Conservation (phyloP, 768 basidiomycete genomes). For the Antrodiella citrinella region DNA sequence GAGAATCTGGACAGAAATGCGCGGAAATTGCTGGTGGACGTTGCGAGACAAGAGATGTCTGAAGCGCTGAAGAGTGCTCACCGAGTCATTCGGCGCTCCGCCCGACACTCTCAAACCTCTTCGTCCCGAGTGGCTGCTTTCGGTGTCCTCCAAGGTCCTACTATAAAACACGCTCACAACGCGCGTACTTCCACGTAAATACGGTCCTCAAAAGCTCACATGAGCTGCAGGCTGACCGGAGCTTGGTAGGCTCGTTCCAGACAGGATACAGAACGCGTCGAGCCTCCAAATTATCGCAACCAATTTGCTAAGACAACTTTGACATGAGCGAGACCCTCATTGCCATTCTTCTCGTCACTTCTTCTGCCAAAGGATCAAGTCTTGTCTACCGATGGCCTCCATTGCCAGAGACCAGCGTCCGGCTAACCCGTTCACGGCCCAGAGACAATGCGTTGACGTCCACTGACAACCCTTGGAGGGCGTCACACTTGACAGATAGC, state of each 20-base stretch:
- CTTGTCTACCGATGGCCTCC: conserved; percentile 86
- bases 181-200: background rate
- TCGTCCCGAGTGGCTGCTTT: background rate
- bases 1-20: background rate
- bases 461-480: conserved; percentile 64
- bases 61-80: too few species aligned
- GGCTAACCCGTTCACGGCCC: conserved; percentile 67
- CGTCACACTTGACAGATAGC: conserved; percentile 43
- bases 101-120: background rate
- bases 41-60: background rate
- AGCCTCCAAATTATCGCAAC: too few species aligned
- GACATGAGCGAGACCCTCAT: conserved; percentile 78
- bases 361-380: conserved; percentile 72
- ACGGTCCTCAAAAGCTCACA: background rate
- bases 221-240: background rate
- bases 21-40: background rate
- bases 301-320: too few species aligned
- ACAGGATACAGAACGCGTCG: too few species aligned
- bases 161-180: background rate
- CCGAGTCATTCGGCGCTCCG: background rate
- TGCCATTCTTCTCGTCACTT: conserved; percentile 76
- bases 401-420: conserved; percentile 48
- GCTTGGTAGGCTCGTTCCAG: too few species aligned
- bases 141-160: background rate
- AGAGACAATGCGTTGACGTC: conserved; percentile 25